A percentile compares a stretch with the other conserved stretches of the same genome.
Evolutionary conservation across 495 filamentous ascomycete genomes (phyloP).

Genomic region (Penicillium atrosanguineum): DNA sequence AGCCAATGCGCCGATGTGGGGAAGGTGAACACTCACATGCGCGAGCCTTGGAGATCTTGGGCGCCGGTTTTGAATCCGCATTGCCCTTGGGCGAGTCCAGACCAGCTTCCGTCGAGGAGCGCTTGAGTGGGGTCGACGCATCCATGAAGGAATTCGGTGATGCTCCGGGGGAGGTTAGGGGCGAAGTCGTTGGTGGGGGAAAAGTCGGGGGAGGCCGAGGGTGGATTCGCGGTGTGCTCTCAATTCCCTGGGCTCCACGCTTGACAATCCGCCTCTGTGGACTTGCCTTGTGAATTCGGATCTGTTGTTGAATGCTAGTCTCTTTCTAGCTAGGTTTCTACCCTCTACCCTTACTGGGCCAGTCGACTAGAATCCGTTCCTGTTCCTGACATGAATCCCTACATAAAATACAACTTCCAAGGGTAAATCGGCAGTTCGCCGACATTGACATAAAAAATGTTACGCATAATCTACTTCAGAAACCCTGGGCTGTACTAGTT

Average conservation of each 20-base stretch:
- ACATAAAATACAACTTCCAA: neutral
- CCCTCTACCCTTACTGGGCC: too few species aligned
- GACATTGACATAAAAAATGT: neutral
- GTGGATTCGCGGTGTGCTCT: neutral
- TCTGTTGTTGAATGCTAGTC: neutral
- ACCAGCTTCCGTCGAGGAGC: slow-evolving; percentile 41
- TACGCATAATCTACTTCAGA: neutral
- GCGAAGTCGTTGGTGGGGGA: slow-evolving; percentile 17
- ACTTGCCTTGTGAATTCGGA: neutral
- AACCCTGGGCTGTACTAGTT: neutral
- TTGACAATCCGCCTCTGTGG: neutral
- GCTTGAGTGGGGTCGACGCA: slow-evolving; percentile 35
- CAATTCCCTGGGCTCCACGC: neutral
- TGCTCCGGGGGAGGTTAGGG: slow-evolving; percentile 35
- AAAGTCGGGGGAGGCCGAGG: slow-evolving; percentile 11
- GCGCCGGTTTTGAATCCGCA: slow-evolving; percentile 22
- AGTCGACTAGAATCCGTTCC: neutral
- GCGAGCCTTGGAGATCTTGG: slow-evolving; percentile 47
- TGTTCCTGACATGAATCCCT: neutral
- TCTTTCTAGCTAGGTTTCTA: neutral
- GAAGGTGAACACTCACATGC: slow-evolving; percentile 36
- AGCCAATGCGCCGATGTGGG: slow-evolving; percentile 11
- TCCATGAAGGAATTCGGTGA: slow-evolving; percentile 35
- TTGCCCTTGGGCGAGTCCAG: slow-evolving; percentile 32
- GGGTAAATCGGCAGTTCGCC: neutral